phyloP scores from a whole-genome alignment of 305 asterid genomes.

The Coffea humblotiana region DNA sequence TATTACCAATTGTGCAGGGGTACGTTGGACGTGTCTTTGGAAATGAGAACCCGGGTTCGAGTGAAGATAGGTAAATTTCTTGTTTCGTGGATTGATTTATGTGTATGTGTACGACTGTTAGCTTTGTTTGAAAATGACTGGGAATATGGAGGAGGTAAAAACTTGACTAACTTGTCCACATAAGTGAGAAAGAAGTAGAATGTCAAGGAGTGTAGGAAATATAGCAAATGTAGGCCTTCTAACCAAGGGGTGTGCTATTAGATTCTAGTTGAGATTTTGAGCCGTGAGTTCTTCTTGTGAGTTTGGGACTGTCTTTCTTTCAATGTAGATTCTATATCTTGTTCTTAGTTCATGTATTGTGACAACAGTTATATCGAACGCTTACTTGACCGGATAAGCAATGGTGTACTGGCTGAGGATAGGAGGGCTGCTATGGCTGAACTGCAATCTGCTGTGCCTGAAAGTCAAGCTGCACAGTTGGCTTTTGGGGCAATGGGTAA shows the following conservation, averaged over 20 bases:
- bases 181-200: background rate
- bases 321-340: conserved; percentile 8
- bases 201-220: background rate
- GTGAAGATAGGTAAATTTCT: conserved; percentile 66
- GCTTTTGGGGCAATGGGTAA: conserved; percentile 98
- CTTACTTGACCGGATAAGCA: conserved; percentile 92
- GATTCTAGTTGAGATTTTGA: background rate
- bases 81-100: background rate
- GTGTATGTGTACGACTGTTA: conserved; percentile 3
- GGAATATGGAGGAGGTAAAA: background rate
- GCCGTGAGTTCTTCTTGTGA: background rate
- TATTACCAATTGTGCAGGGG: conserved; percentile 55
- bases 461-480: conserved; percentile 76
- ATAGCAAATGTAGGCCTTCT: background rate
- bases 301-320: background rate
- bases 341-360: conserved; percentile 19
- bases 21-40: conserved; percentile 84
- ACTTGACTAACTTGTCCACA: background rate
- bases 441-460: conserved; percentile 86
- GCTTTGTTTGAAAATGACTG: background rate
- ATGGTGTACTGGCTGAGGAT: conserved; percentile 85
- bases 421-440: conserved; percentile 81
- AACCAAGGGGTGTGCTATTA: background rate
- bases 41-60: conserved; percentile 65
- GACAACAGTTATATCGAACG: conserved; percentile 79